Conservation (phyloP, 208 protist genomes). For the Angomonas ambiguus region DNA sequence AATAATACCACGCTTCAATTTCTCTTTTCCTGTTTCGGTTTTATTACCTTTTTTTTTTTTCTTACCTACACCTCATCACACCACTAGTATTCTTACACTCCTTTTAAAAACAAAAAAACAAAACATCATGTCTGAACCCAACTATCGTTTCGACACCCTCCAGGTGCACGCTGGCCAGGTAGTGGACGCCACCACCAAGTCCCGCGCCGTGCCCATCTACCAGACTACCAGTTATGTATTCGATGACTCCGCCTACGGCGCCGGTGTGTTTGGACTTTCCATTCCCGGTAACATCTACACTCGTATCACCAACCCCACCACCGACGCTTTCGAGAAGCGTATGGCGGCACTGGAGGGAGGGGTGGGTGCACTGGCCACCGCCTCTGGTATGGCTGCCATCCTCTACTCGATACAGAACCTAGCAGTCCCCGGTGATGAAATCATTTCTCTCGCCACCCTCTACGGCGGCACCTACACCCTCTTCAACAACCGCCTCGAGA, state of each 20-base stretch:
- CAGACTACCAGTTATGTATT: background rate
- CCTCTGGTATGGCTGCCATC: slow-evolving; percentile 4
- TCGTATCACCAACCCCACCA: background rate
- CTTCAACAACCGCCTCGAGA: background rate
- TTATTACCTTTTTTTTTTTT: slow-evolving; percentile 2
- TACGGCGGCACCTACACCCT: slow-evolving; percentile 9
- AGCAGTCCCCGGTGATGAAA: background rate
- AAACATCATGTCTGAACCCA: slow-evolving; percentile 3
- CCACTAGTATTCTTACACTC: no score
- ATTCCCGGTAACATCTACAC: background rate
- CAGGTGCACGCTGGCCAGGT: slow-evolving; percentile 9
- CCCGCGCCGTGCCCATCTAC: slow-evolving; percentile 10
- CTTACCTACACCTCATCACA: no score
- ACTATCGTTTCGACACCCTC: slow-evolving; percentile 11
- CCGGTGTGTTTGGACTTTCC: background rate
- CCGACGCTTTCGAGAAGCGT: background rate
- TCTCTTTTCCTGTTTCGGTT: background rate
- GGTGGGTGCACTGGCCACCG: background rate
- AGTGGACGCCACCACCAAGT: slow-evolving; percentile 7
- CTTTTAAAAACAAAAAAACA: slow-evolving; percentile 3
- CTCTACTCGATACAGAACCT: background rate
- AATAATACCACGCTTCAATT: background rate
- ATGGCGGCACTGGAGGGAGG: slow-evolving; percentile 7
- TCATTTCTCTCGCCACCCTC: slow-evolving; percentile 9
- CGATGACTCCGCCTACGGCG: background rate